Percentiles rank a stretch among this genome's conserved stretches.
phyloP scores from a whole-genome alignment of 345 rosid genomes.

The Eucalyptus victrix region DNA sequence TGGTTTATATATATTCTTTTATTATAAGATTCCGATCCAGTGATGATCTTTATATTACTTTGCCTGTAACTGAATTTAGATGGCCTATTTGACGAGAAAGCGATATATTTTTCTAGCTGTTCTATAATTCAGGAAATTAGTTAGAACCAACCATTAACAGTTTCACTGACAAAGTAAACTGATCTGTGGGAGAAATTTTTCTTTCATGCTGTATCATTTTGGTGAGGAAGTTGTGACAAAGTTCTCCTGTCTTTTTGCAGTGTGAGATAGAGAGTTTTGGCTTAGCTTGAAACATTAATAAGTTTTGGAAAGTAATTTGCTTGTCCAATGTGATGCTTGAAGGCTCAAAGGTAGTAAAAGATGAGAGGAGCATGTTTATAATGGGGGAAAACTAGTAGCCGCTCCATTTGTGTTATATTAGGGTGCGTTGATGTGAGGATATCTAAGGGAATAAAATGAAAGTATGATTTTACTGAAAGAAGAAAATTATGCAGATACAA shows the following conservation, averaged over 20 bases:
- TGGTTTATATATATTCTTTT: neutral
- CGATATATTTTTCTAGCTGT: neutral
- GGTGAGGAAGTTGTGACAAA: neutral
- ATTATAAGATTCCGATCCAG: neutral
- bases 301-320: neutral
- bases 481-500: neutral
- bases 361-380: neutral
- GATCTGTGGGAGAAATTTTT: neutral
- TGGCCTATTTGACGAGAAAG: neutral
- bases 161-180: neutral
- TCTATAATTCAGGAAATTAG: neutral
- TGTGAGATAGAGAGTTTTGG: neutral
- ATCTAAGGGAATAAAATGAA: neutral
- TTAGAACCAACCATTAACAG: neutral
- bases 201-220: neutral
- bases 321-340: neutral
- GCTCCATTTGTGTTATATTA: neutral
- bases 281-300: neutral
- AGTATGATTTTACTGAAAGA: neutral
- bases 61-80: neutral
- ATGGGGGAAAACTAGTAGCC: neutral
- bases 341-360: neutral
- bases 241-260: neutral
- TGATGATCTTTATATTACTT: neutral
- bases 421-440: neutral